Evolutionary conservation across 129 eudicot genomes (phyloP).

Genomic region (Artemisia tridentata): DNA sequence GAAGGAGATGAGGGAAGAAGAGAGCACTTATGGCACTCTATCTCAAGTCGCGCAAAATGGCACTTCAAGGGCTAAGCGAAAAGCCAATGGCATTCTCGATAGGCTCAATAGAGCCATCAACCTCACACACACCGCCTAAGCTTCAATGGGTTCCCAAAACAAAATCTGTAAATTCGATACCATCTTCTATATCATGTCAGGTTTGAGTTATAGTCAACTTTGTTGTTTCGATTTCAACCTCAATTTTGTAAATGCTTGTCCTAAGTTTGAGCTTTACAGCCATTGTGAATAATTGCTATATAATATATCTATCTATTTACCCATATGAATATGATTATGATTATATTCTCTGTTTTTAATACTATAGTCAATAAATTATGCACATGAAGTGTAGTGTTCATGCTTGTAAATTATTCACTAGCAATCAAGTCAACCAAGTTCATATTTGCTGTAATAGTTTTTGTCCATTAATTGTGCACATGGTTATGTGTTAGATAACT

Average conservation of each 20-base stretch:
- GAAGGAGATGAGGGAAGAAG: slow-evolving; percentile 89
- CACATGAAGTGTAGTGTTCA: slow-evolving; percentile 39
- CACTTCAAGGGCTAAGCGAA: slow-evolving; percentile 91
- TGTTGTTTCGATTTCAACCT: slow-evolving; percentile 32
- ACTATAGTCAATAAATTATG: slow-evolving; percentile 19
- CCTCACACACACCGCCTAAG: slow-evolving; percentile 90
- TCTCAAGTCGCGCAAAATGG: slow-evolving; percentile 88
- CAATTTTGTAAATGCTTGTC: slow-evolving; percentile 54
- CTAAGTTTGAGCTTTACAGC: slow-evolving; percentile 44
- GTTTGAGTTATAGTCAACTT: slow-evolving; percentile 36
- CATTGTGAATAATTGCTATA: slow-evolving; percentile 59
- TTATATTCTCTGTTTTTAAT: slow-evolving; percentile 15
- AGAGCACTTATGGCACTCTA: slow-evolving; percentile 54
- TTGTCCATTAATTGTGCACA: slow-evolving; percentile 42
- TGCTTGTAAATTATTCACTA: slow-evolving; percentile 15
- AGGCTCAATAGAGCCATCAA: slow-evolving; percentile 64
- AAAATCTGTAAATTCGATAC: slow-evolving; percentile 62
- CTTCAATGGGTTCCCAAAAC: slow-evolving; percentile 1
- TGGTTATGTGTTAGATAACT: slow-evolving; percentile 42
- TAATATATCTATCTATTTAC: slow-evolving; percentile 14
- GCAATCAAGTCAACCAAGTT: slow-evolving; percentile 41
- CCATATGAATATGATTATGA: slow-evolving; percentile 20
- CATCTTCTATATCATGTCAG: slow-evolving; percentile 24
- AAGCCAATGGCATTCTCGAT: slow-evolving; percentile 86
- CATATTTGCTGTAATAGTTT: slow-evolving; percentile 37